Evolutionary conservation across 2,329 filamentous ascomycete species (phyloP), one percentile per base, ranked within the genome.

Genomic region (Alternaria sp.): DNA sequence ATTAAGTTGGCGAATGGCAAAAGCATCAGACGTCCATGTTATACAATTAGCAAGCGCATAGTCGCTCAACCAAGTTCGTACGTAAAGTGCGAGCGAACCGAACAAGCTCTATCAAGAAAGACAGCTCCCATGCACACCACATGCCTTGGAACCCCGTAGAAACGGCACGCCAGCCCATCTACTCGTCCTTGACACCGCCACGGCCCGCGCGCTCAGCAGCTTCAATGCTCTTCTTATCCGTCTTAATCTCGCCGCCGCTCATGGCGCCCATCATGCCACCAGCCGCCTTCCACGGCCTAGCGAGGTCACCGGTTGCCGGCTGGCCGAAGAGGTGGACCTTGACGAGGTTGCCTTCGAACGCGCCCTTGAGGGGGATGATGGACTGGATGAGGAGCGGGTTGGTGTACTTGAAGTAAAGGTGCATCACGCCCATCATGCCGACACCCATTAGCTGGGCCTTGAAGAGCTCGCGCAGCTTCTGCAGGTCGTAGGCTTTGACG

Each of bases 351-450:
- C 91, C 88, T 87, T 99, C 96, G 82, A 99, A 88, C 49, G 93
- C 95, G 79, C 91, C 88, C 90, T 99, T 99, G 82, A 98, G 86
- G 32, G 96, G 96, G 79, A 99, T 96, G 85, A 99, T 97, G 81
- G 92, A 96, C 89, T 99, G 96, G 85, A 99, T 97, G 77, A 97
- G 86, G 55, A 99, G 92, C 45, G 96, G 96, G 89, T 98, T 99
- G 85, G 94, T 98, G 90, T 98, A 99, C 83, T 97, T 94, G 87
- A 99, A 92, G 90, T 98, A 99, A 66, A 99, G 72, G 85, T 99
- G 96, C 95, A 99, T 98, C 78, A 97, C 92, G 66, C 83, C 89
- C 95, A 99, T 98, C 94, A 99, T 99, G 81, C 88, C 94, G 62
- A 99, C 86, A 64, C 96, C 96, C 92, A 97, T 98, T 76, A 96